Percentiles rank a stretch among this genome's conserved stretches.
Conservation (phyloP, 2,329 filamentous ascomycete genomes). For the Alternaria brassicae region DNA sequence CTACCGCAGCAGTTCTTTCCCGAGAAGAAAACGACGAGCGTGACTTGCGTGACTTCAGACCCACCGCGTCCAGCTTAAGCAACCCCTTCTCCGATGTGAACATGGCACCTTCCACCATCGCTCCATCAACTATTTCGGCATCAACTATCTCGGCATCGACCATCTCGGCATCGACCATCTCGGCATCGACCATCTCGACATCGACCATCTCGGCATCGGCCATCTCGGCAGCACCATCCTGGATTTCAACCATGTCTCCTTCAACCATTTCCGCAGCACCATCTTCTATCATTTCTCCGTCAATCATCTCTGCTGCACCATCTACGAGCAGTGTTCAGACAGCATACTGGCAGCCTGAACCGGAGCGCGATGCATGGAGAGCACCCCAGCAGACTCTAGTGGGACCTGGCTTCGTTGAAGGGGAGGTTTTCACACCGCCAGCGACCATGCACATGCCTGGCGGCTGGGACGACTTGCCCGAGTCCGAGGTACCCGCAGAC, state of each 20-base stretch:
- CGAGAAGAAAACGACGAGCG: constrained; percentile 26
- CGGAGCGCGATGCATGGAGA: constrained; percentile 48
- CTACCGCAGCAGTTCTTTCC: constrained; percentile 29
- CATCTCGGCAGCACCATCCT: constrained; percentile 22
- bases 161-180: constrained; percentile 20
- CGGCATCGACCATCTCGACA: background rate
- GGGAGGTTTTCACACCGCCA: constrained; percentile 57
- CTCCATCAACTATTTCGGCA: constrained; percentile 26
- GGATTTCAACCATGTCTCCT: constrained; percentile 15
- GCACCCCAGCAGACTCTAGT: constrained; percentile 18
- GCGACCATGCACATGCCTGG: constrained; percentile 70
- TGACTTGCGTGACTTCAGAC: constrained; percentile 16
- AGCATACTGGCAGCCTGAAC: constrained; percentile 53
- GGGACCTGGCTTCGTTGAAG: constrained; percentile 48
- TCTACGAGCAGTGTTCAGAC: constrained; percentile 31
- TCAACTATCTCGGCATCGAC: constrained; percentile 12
- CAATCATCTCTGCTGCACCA: constrained; percentile 20
- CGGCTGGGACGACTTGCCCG: constrained; percentile 59
- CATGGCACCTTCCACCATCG: constrained; percentile 29
- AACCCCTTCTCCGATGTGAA: constrained; percentile 41
- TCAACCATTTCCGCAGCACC: constrained; percentile 30
- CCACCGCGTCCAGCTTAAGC: constrained; percentile 16
- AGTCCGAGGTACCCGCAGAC: constrained; percentile 23
- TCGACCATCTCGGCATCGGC: constrained; percentile 9
- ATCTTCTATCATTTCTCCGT: constrained; percentile 21